phyloP scores from a whole-genome alignment of 768 basidiomycete species.

The Tricholoma flavovirens region DNA sequence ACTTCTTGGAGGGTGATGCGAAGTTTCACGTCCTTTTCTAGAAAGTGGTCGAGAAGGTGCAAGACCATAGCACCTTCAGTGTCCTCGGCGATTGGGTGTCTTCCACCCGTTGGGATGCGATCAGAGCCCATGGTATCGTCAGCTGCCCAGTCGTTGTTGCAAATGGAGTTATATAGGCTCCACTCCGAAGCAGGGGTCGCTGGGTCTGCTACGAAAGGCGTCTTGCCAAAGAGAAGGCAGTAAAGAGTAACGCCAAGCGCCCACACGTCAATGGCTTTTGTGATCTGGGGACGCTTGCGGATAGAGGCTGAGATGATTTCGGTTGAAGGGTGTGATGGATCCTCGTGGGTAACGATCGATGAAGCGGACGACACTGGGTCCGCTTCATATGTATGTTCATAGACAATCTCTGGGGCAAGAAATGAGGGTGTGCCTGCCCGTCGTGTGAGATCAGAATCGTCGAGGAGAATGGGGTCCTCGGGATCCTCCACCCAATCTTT shows the following conservation, averaged over 20 bases:
- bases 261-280: slow-evolving; percentile 97
- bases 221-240: slow-evolving; percentile 84
- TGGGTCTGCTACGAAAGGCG: slow-evolving; percentile 56
- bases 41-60: slow-evolving; percentile 63
- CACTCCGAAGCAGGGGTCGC: slow-evolving; percentile 46
- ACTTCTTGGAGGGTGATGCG: slow-evolving; percentile 77
- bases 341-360: slow-evolving; percentile 11
- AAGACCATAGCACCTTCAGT: slow-evolving; percentile 61
- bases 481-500: slow-evolving; percentile 38
- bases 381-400: slow-evolving; percentile 44
- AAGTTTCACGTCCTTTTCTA: slow-evolving; percentile 73
- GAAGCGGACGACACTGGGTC: slow-evolving; percentile 16
- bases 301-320: slow-evolving; percentile 2
- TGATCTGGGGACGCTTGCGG: slow-evolving; percentile 51
- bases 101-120: slow-evolving; percentile 54
- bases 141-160: slow-evolving; percentile 67
- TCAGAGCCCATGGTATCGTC: slow-evolving; percentile 72
- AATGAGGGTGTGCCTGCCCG: slow-evolving; percentile 95
- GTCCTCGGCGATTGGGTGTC: slow-evolving; percentile 36
- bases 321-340: slow-evolving; percentile 24
- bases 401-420: slow-evolving; percentile 92
- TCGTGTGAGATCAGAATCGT: slow-evolving; percentile 83
- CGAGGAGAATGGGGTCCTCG: slow-evolving; percentile 62
- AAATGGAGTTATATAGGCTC: slow-evolving; percentile 73
- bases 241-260: slow-evolving; percentile 95